Evolutionary conservation across 345 rosid genomes (phyloP).

Genomic region (Salix brachista): DNA sequence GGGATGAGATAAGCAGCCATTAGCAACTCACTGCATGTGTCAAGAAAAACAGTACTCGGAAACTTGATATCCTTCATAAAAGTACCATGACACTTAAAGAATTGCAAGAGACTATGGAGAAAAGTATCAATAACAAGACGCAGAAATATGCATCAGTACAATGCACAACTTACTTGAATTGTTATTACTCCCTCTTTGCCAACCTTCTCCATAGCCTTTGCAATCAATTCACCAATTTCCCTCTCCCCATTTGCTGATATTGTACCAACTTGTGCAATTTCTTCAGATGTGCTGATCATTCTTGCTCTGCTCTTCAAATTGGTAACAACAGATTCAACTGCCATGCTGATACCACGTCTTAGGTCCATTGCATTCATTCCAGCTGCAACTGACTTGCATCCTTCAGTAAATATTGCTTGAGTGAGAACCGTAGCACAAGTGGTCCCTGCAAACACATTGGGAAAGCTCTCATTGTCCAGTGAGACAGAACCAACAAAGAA

Average conservation of each 20-base stretch:
- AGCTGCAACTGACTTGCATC: conserved; percentile 97
- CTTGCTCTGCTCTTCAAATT: conserved; percentile 85
- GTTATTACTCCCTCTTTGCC: conserved; percentile 99
- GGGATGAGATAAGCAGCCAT: not conserved
- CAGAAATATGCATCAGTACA: not conserved
- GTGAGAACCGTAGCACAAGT: conserved; percentile 98
- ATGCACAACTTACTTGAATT: conserved; percentile 55
- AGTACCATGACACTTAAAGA: not conserved
- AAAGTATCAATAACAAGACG: too few species aligned
- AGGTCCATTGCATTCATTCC: conserved; percentile 96
- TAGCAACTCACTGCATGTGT: not conserved
- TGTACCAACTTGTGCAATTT: conserved; percentile 99
- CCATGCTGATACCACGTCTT: conserved; percentile 87
- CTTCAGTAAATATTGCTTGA: conserved; percentile 77
- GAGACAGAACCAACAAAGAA: not conserved
- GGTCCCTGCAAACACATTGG: conserved; percentile 50
- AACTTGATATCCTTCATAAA: not conserved
- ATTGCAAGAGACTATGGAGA: too few species aligned
- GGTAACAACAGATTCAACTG: conserved; percentile 85
- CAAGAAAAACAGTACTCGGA: not conserved
- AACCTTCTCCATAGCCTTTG: conserved; percentile 99
- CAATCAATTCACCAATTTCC: conserved; percentile 94
- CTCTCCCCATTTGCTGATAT: conserved; percentile 97
- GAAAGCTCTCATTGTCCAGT: not conserved
- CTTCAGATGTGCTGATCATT: conserved; percentile 98